Conservation (phyloP, 1,284 basidiomycete species). For the Termitomyces sp. region DNA sequence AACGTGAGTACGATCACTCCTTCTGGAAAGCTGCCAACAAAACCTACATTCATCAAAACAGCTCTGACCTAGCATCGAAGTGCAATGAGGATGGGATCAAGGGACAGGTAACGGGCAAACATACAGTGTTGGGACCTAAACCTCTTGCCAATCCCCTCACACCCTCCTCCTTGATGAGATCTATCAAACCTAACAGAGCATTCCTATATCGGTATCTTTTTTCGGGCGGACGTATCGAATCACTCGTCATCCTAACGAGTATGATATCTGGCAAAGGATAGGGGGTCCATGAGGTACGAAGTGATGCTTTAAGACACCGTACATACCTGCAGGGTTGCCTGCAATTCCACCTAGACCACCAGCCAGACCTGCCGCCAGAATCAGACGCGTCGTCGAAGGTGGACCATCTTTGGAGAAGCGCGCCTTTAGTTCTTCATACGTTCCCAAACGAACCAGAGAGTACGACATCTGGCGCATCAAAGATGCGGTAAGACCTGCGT, state of each 20-base stretch:
- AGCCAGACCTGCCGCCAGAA: conserved; percentile 65
- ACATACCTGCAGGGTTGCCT: conserved; percentile 74
- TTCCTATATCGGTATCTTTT: conserved; percentile 76
- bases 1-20: conserved; percentile 2
- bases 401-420: conserved; percentile 44
- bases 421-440: conserved; percentile 75
- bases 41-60: conserved; percentile 81
- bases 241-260: conserved; percentile 87
- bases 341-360: conserved; percentile 76
- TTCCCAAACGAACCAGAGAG: conserved; percentile 81
- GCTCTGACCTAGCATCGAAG: conserved; percentile 53
- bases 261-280: conserved; percentile 49
- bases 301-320: neutral
- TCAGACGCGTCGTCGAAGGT: conserved; percentile 49
- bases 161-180: conserved; percentile 69
- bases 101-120: conserved; percentile 7
- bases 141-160: conserved; percentile 67
- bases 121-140: conserved; percentile 74
- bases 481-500: conserved; percentile 81
- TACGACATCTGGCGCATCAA: conserved; percentile 90
- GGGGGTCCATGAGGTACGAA: neutral
- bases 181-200: conserved; percentile 64
- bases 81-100: conserved; percentile 2
- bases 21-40: neutral
- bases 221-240: conserved; percentile 68